These are phyloP conservation scores for Grammothele lineata DNA, from an alignment of 768 basidiomycete species.

Conservation along the genomic window DNA sequence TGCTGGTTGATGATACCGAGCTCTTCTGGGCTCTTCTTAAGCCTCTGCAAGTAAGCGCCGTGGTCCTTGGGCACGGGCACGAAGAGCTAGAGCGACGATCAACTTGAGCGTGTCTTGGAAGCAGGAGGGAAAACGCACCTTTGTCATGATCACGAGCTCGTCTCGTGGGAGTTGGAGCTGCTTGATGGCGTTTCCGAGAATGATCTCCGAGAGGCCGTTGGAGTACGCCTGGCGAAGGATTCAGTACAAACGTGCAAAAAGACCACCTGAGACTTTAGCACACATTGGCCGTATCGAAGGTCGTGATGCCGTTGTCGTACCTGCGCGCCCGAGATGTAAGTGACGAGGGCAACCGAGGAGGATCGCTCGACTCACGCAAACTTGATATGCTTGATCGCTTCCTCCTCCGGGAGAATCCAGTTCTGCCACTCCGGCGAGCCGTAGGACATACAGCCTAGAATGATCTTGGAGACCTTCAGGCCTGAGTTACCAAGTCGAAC, in stretches of 20 bases:
- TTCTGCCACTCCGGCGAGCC: conserved; percentile 27
- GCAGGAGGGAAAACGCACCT: conserved; percentile 22
- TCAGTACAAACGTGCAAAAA: too few relatives aligned
- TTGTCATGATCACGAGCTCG: conserved; percentile 49
- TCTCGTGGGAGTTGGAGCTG: conserved; percentile 41
- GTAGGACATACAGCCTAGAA: conserved; percentile 36
- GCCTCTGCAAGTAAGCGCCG: too few relatives aligned
- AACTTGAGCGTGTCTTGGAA: too few relatives aligned
- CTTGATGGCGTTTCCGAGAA: conserved; percentile 47
- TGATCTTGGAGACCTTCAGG: conserved; percentile 27
- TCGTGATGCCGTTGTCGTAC: conserved; percentile 39
- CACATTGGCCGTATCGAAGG: conserved; percentile 35
- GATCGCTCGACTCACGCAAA: conserved; percentile 37
- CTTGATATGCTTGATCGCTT: conserved; percentile 37
- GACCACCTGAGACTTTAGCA: conserved; percentile 2
- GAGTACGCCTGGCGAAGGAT: conserved; percentile 28
- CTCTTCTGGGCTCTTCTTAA: too few relatives aligned
- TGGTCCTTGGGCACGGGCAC: conserved; percentile 7
- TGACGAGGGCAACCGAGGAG: not conserved
- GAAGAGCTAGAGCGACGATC: conserved; percentile 8
- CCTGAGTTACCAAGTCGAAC: conserved; percentile 28
- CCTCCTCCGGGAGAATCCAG: conserved; percentile 37
- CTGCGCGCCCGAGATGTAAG: conserved; percentile 18
- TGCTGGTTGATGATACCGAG: conserved; percentile 34
- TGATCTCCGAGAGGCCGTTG: conserved; percentile 38